phyloP scores from a whole-genome alignment of 805 yeast species.

The Lachancea quebecensis region DNA sequence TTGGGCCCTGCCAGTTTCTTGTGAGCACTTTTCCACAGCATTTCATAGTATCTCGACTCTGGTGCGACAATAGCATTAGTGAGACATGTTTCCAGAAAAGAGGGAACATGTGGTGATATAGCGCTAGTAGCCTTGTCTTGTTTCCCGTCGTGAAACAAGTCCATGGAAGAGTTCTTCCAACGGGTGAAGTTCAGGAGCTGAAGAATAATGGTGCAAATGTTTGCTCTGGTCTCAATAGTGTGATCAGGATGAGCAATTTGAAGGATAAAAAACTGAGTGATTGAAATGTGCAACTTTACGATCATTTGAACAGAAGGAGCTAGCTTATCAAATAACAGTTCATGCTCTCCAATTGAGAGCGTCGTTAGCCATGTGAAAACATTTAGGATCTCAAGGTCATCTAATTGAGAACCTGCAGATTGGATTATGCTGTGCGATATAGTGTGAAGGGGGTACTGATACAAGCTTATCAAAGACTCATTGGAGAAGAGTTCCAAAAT shows the following conservation, averaged over 20 bases:
- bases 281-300: conserved; percentile 57
- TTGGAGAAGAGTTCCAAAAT: conserved; percentile 63
- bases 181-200: conserved; percentile 58
- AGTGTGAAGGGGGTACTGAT: conserved; percentile 28
- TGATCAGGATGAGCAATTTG: conserved; percentile 61
- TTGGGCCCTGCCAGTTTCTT: conserved; percentile 16
- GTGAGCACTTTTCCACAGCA: conserved; percentile 62
- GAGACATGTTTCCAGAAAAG: conserved; percentile 77
- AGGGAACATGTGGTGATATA: conserved; percentile 56
- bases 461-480: conserved; percentile 49
- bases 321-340: conserved; percentile 40
- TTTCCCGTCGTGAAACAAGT: conserved; percentile 35
- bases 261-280: conserved; percentile 54
- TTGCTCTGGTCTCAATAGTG: conserved; percentile 51
- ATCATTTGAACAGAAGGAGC: conserved; percentile 66
- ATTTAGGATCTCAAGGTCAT: conserved; percentile 55
- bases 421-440: conserved; percentile 15
- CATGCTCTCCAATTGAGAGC: conserved; percentile 40
- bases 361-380: conserved; percentile 64
- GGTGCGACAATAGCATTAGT: conserved; percentile 71
- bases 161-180: conserved; percentile 55
- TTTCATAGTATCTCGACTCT: conserved; percentile 63
- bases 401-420: conserved; percentile 34
- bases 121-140: conserved; percentile 13
- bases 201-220: conserved; percentile 62